These are phyloP conservation scores for Aspergillus sp. DNA, from an alignment of 2,329 filamentous ascomycete genomes.

Conservation along the genomic window DNA sequence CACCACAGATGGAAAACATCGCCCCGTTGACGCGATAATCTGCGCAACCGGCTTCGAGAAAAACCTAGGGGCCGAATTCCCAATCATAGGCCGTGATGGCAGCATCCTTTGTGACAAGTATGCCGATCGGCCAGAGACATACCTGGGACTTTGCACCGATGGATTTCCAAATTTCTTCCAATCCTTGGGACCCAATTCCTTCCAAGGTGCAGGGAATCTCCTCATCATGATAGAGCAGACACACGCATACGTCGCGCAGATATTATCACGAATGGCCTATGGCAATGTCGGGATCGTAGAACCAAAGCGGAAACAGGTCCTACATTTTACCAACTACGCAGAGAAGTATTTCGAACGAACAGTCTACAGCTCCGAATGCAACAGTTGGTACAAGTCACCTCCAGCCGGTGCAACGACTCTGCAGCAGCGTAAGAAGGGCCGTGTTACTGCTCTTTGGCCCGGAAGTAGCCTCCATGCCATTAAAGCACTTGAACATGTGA, in stretches of 20 bases:
- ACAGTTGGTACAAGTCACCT: slow-evolving; percentile 9
- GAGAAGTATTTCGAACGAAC: slow-evolving; percentile 8
- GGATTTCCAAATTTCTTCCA: slow-evolving; percentile 11
- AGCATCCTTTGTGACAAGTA: slow-evolving; percentile 5
- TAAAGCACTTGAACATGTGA: background rate
- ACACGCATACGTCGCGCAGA: slow-evolving; percentile 3
- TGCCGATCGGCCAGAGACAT: background rate
- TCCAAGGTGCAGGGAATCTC: slow-evolving; percentile 9
- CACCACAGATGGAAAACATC: background rate
- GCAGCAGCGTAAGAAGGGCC: background rate
- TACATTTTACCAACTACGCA: background rate
- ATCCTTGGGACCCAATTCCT: slow-evolving; percentile 5
- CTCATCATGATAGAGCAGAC: slow-evolving; percentile 9
- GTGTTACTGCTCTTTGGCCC: slow-evolving; percentile 1
- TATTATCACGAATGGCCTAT: background rate
- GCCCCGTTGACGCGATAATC: background rate
- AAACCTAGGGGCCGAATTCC: background rate
- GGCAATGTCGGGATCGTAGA: slow-evolving; percentile 2
- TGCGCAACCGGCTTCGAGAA: slow-evolving; percentile 6
- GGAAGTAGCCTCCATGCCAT: slow-evolving; percentile 6
- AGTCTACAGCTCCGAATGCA: slow-evolving; percentile 5
- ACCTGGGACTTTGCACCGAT: background rate
- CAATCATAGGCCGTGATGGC: background rate
- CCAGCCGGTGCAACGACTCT: background rate
- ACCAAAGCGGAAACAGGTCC: background rate